Evolutionary conservation across 129 eudicot genomes (phyloP), one percentile per base, ranked within the genome.

Genomic region (Flaveria ramosissima): DNA sequence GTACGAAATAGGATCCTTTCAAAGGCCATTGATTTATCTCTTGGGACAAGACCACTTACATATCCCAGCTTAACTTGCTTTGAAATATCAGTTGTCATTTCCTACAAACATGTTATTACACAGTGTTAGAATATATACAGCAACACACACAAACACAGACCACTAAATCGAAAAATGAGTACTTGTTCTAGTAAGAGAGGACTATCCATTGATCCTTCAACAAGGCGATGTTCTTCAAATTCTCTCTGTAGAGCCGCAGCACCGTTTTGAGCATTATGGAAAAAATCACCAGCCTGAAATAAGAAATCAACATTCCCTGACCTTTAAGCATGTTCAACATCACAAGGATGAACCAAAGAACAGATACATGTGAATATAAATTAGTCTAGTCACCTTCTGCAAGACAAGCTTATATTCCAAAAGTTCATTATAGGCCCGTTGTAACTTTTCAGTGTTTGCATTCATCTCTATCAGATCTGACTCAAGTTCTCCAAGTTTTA

Each of bases 1-100:
- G 96, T 85, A 73, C 98, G 96, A 74, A 92, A 92, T 48, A 92
- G 73, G 57, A 92, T 88, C 82, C 96, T 86, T 79, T 92, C 98
- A 89, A 92, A 92, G 52, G 93, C 90, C 77, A 88, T 68, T n/a
- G 96, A 81, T 80, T 90, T 92, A 51, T 82, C 93, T 82, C 91
- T 84, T 55, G 90, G 84, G 19, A 92, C 94, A 53, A 92, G 87
- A 53, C 98, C 98, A 78, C 85, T 86, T 27, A 90, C 83, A 79
- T 76, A 90, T 70, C 98, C 96, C 47, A 92, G 82, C 77, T 86
- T 86, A 75, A 88, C 83, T 84, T 92, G 97, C 72, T 84, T 90
- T 56, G 94, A 84, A 7, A 88, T 69, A 73, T 89, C 96, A 0
- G 80, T 74, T 48, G 82, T 75, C 92, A 88, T 83, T 72, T 90